Evolutionary conservation across 108 stramenopile species (phyloP).

Genomic region (Fistulifera pelliculosa): DNA sequence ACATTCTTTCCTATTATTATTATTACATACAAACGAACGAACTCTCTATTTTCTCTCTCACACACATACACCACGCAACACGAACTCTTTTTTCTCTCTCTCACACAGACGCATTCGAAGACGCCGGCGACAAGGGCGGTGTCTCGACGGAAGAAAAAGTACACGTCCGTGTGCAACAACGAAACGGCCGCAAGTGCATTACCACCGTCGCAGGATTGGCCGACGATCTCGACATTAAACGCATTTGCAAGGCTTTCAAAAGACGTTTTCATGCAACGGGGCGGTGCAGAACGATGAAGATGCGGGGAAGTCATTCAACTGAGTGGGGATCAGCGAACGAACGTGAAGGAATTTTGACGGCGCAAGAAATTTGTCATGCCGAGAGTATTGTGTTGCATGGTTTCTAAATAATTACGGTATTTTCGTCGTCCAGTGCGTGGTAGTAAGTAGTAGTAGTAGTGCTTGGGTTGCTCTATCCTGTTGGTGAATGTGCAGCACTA

Average conservation of each 20-base stretch:
- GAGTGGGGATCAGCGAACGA: constrained; percentile 95
- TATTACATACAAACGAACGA: too few species aligned
- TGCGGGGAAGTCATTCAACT: constrained; percentile 95
- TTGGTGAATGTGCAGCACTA: too few species aligned
- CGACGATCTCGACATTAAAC: constrained; percentile 96
- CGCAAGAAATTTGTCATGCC: constrained; percentile 91
- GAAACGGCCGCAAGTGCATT: constrained; percentile 98
- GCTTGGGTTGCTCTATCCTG: too few species aligned
- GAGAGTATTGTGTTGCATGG: constrained; percentile 83
- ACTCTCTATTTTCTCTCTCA: too few species aligned
- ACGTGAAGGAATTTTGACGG: constrained; percentile 93
- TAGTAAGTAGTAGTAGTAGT: too few species aligned
- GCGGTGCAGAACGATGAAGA: constrained; percentile 94
- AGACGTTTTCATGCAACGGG: constrained; percentile 98
- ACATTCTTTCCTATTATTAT: too few species aligned
- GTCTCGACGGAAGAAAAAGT: constrained; percentile 76
- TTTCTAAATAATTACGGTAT: constrained; percentile 52
- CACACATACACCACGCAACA: too few species aligned
- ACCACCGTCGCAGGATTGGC: constrained; percentile 95
- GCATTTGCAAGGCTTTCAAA: constrained; percentile 98
- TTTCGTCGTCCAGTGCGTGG: too few species aligned
- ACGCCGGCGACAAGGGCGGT: constrained; percentile 70
- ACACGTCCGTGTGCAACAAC: constrained; percentile 98
- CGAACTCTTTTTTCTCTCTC: too few species aligned
- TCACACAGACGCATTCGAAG: constrained; percentile 75